Evolutionary conservation across 2,329 filamentous ascomycete species (phyloP).

Genomic region (Phyllosticta citrichinensis): DNA sequence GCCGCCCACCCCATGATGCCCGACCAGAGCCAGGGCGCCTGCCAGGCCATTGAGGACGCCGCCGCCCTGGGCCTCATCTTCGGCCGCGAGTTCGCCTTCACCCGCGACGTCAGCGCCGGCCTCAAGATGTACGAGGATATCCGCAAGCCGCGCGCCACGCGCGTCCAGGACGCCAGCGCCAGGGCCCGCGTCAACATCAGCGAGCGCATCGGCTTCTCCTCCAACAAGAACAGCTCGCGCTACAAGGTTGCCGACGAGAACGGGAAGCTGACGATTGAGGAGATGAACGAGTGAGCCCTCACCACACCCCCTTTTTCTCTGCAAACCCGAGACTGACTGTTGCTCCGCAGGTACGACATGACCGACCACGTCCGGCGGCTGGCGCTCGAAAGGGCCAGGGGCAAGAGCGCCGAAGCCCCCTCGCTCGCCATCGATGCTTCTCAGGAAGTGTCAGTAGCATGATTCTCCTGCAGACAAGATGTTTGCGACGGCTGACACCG

Average conservation of each 20-base stretch:
- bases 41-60: constrained; percentile 59
- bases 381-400: neutral
- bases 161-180: constrained; percentile 28
- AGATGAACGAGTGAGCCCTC: constrained; percentile 51
- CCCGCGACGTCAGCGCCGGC: constrained; percentile 22
- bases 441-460: neutral
- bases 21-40: constrained; percentile 59
- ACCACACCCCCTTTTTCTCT: no score
- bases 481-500: neutral
- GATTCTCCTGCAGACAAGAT: neutral
- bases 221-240: constrained; percentile 44
- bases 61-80: constrained; percentile 55
- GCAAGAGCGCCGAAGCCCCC: neutral
- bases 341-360: neutral
- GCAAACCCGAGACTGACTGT: neutral
- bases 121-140: constrained; percentile 28
- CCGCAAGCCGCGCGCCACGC: constrained; percentile 27
- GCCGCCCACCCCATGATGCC: constrained; percentile 52
- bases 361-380: neutral
- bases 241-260: constrained; percentile 55
- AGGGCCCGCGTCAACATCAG: constrained; percentile 30
- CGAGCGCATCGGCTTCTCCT: constrained; percentile 47
- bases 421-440: neutral
- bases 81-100: constrained; percentile 32
- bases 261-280: constrained; percentile 55